These are phyloP conservation scores for Verticillium dahliae DNA, from an alignment of 2,329 filamentous ascomycete genomes.

Conservation along the genomic window DNA sequence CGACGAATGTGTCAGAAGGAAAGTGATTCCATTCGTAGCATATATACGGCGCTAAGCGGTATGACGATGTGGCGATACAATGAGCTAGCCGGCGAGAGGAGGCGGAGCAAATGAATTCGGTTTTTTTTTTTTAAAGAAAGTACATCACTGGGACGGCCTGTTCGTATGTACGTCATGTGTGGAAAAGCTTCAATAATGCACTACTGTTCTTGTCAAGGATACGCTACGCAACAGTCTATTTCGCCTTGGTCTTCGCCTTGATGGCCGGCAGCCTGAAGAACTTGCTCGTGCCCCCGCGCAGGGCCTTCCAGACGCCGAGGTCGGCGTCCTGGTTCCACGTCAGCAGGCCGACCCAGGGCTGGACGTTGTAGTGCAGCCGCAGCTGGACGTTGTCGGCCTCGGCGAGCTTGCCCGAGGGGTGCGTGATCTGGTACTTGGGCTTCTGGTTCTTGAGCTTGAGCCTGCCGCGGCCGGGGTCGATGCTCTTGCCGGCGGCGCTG, in stretches of 20 bases:
- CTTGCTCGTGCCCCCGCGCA: conserved; percentile 59
- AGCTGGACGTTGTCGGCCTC: conserved; percentile 68
- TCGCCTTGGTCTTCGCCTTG: conserved; percentile 46
- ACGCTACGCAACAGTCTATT: background rate
- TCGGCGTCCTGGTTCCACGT: conserved; percentile 66
- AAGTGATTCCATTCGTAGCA: too few relatives aligned
- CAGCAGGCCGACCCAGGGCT: conserved; percentile 89
- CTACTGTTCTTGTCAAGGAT: too few relatives aligned
- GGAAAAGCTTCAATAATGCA: too few relatives aligned
- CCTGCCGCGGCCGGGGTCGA: conserved; percentile 59
- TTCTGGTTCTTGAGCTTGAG: conserved; percentile 76
- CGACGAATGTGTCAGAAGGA: too few relatives aligned
- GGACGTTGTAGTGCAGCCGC: conserved; percentile 88
- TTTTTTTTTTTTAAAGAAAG: too few relatives aligned
- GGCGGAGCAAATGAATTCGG: too few relatives aligned
- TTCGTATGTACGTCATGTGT: too few relatives aligned
- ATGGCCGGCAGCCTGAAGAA: conserved; percentile 59
- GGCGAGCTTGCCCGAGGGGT: conserved; percentile 74
- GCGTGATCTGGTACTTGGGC: conserved; percentile 96
- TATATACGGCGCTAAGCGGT: too few relatives aligned
- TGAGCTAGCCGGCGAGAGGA: too few relatives aligned
- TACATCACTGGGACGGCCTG: too few relatives aligned
- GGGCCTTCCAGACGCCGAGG: conserved; percentile 56
- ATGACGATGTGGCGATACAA: too few relatives aligned
- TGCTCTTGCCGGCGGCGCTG: conserved; percentile 52